Percentiles rank a stretch among this genome's conserved stretches.
Evolutionary conservation across 805 yeast species (phyloP).

Genomic region (Wickerhamomyces bovis): DNA sequence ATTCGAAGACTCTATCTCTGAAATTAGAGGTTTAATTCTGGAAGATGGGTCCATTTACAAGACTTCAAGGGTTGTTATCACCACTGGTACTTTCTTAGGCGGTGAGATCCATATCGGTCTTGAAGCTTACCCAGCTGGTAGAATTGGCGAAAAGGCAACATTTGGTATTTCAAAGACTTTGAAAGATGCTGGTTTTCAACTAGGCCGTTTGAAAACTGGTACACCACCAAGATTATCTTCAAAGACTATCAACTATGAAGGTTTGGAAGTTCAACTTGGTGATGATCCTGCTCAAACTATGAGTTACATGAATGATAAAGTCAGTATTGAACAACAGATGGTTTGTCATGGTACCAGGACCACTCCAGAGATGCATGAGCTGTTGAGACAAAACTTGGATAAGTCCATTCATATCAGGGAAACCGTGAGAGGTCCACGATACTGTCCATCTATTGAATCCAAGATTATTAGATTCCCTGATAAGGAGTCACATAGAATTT

Average conservation of each 20-base stretch:
- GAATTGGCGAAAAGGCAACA: slow-evolving; percentile 90
- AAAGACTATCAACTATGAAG: slow-evolving; percentile 59
- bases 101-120: slow-evolving; percentile 94
- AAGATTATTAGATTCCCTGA: slow-evolving; percentile 77
- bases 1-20: slow-evolving; percentile 20
- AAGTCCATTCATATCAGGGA: slow-evolving; percentile 87
- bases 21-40: slow-evolving; percentile 66
- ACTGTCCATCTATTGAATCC: slow-evolving; percentile 95
- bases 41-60: slow-evolving; percentile 57
- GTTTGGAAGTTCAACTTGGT: slow-evolving; percentile 67
- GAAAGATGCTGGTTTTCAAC: slow-evolving; percentile 64
- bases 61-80: slow-evolving; percentile 69
- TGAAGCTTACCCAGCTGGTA: slow-evolving; percentile 76
- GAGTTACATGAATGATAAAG: slow-evolving; percentile 73
- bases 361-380: slow-evolving; percentile 64
- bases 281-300: slow-evolving; percentile 85
- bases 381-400: slow-evolving; percentile 64
- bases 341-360: slow-evolving; percentile 77
- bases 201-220: slow-evolving; percentile 93
- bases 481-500: slow-evolving; percentile 70
- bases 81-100: slow-evolving; percentile 93
- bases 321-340: slow-evolving; percentile 54
- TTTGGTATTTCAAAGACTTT: slow-evolving; percentile 83
- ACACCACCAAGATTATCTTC: slow-evolving; percentile 89
- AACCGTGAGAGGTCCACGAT: slow-evolving; percentile 92